Percentiles rank a stretch among this genome's conserved stretches.
Evolutionary conservation across 352 stramenopile species (phyloP).

Genomic region (Phytophthora sp.): DNA sequence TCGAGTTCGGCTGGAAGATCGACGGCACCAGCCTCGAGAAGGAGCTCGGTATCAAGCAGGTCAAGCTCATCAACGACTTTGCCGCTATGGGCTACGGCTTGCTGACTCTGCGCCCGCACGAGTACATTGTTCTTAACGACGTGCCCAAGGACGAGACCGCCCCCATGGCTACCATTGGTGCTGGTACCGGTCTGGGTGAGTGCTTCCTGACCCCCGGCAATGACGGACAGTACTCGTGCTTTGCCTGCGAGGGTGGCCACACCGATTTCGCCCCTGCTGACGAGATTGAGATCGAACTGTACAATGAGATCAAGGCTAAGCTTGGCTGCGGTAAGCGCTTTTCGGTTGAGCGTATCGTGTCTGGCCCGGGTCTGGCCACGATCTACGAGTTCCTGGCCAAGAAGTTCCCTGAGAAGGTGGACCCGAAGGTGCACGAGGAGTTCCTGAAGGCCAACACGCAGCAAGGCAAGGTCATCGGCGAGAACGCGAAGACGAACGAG

Average conservation of each 20-base stretch:
- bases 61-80: conserved; percentile 97
- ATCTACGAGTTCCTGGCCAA: conserved; percentile 95
- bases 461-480: conserved; percentile 80
- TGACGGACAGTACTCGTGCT: conserved; percentile 90
- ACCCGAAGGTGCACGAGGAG: conserved; percentile 74
- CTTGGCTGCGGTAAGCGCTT: conserved; percentile 87
- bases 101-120: conserved; percentile 92
- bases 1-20: conserved; percentile 90
- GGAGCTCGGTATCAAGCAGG: conserved; percentile 80
- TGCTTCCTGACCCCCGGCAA: conserved; percentile 93
- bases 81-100: conserved; percentile 96
- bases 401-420: conserved; percentile 89
- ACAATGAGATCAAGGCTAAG: conserved; percentile 75
- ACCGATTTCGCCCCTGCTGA: conserved; percentile 93
- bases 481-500: conserved; percentile 84
- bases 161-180: conserved; percentile 95
- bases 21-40: conserved; percentile 73
- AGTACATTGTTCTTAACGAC: conserved; percentile 90
- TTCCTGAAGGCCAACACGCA: conserved; percentile 62
- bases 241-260: conserved; percentile 94
- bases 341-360: conserved; percentile 95
- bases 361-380: conserved; percentile 93
- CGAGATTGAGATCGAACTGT: conserved; percentile 87
- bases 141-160: conserved; percentile 65
- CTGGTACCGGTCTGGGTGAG: conserved; percentile 95